These are phyloP conservation scores for Colletotrichum noveboracense DNA, from an alignment of 2,329 filamentous ascomycete species.

Conservation along the genomic window DNA sequence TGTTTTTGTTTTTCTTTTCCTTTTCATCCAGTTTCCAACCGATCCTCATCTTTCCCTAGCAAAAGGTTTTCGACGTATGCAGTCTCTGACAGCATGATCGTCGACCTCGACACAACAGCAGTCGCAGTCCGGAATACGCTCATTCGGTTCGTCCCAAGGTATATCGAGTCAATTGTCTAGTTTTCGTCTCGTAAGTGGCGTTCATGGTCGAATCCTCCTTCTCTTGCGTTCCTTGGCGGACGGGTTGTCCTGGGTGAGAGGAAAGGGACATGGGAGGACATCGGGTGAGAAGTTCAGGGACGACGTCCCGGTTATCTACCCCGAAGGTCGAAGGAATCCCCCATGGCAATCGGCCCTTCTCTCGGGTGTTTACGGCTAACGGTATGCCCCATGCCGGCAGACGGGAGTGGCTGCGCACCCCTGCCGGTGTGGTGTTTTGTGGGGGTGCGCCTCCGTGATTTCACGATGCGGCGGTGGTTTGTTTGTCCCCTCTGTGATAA, in stretches of 20 bases:
- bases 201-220: background rate
- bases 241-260: no score
- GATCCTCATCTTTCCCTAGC: background rate
- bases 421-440: background rate
- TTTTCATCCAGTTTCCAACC: background rate
- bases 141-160: background rate
- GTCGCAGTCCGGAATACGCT: no score
- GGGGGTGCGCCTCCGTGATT: background rate
- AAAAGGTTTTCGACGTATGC: no score
- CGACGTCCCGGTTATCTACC: constrained; percentile 20
- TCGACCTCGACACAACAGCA: no score
- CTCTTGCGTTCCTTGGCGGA: no score
- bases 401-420: background rate
- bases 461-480: background rate
- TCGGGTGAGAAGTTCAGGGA: background rate
- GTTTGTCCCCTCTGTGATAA: background rate
- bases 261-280: no score
- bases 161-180: background rate
- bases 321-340: background rate
- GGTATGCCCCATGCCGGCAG: constrained; percentile 7
- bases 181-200: background rate
- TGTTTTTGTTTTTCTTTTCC: background rate
- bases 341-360: constrained; percentile 21
- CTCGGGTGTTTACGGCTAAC: constrained; percentile 16
- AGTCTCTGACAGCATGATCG: no score